A percentile compares a stretch with the other conserved stretches of the same genome.
Evolutionary conservation across 768 basidiomycete genomes (phyloP).

Genomic region (Lenzites betulinus): DNA sequence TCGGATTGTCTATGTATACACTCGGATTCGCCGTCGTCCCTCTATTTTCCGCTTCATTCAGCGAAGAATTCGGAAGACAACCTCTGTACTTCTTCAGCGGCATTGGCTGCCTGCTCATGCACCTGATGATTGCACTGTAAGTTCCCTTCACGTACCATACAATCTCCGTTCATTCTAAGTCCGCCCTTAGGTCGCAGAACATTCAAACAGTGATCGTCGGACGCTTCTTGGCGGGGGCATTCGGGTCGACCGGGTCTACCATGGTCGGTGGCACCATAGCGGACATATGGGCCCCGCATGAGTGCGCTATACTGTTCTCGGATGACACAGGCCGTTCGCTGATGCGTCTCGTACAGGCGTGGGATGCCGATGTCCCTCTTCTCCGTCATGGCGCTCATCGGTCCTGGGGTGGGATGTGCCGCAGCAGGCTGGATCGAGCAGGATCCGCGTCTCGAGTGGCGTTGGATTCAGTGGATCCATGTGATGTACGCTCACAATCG

Average conservation of each 20-base stretch:
- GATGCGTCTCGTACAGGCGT: constrained; percentile 47
- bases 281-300: constrained; percentile 64
- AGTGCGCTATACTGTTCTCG: constrained; percentile 43
- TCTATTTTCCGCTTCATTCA: constrained; percentile 66
- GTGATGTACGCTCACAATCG: constrained; percentile 48
- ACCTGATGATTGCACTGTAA: constrained; percentile 47
- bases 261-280: constrained; percentile 78
- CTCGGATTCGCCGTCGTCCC: constrained; percentile 66
- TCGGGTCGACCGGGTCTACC: constrained; percentile 68
- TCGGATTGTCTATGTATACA: constrained; percentile 49
- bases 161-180: neutral
- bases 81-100: constrained; percentile 57
- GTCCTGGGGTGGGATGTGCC: constrained; percentile 65
- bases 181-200: constrained; percentile 37
- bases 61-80: constrained; percentile 71
- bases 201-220: constrained; percentile 66
- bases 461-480: constrained; percentile 86
- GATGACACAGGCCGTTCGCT: neutral
- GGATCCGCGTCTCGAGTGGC: constrained; percentile 60
- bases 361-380: constrained; percentile 81
- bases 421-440: constrained; percentile 69
- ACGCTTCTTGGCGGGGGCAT: constrained; percentile 65
- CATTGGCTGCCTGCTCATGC: constrained; percentile 52
- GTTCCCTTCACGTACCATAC: constrained; percentile 1
- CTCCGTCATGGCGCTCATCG: constrained; percentile 57